Evolutionary conservation across 2,329 filamentous ascomycete genomes (phyloP), one percentile per base, ranked within the genome.

Genomic region (Diaporthe amygdali): DNA sequence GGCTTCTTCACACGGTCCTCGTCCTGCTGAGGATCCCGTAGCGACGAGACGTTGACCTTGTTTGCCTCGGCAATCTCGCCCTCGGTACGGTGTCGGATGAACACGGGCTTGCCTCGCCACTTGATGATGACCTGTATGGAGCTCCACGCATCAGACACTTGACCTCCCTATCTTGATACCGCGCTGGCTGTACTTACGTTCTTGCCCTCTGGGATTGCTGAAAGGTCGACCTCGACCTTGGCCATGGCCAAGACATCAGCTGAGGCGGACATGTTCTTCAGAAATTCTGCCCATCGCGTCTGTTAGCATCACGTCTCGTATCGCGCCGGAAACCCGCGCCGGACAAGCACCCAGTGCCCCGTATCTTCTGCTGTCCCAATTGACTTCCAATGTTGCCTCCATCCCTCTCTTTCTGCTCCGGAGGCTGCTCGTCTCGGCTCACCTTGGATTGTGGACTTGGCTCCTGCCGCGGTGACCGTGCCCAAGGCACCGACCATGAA

Each of bases 71-170:
- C 91, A 87, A 99, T 98, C 88, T 99, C 96, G 80, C 89, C 88
- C 79, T 91, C 86, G 78, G 96, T 99, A 82, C 96, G 94, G 92
- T 99, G 96, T 84, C 96, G 95, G 91, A 99, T 95, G 89, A 99
- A 99, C 84, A 99, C 95, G 84, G 96, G 96, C 93, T 99, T 99
- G 84, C 96, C 96, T 89, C 96, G 94, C 96, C 96, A 99, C 89
- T 99, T 99, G 90, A 99, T 97, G 84, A 99, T 97, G 83, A 99
- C 92, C 93, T 95, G 79, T 64, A 55, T 49, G 39, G 44, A 6
- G 37, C 12, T 47, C 46, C 15, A 51, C 32, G 52, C 41, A 41
- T 46, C 66, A 70, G 74, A 54, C 20, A 3, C 10, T 56, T n/a
- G 25, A 25, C 52, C 3, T 34, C 17, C 7, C 14, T 8, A 6